A percentile compares a stretch with the other conserved stretches of the same genome.
Conservation (phyloP, 140 eudicot genomes). For the Senecio squalidus region DNA sequence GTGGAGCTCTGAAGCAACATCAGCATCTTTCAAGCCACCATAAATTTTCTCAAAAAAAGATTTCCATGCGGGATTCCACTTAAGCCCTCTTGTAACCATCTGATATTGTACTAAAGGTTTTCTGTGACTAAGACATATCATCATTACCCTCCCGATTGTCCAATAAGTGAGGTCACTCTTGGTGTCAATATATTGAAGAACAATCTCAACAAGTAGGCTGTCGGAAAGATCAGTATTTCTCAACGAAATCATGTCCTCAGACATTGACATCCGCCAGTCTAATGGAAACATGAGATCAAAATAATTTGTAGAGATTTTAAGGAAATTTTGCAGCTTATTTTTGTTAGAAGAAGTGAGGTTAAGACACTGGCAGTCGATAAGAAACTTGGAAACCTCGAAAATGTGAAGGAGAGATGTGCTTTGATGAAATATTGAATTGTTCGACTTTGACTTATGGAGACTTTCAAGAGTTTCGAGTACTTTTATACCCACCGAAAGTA, state of each 20-base stretch:
- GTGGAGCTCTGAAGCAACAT: too few relatives aligned
- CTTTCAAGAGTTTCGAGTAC: slow-evolving; percentile 35
- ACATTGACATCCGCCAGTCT: slow-evolving; percentile 36
- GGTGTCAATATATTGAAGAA: too few relatives aligned
- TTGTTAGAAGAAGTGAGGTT: neutral
- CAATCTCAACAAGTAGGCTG: slow-evolving; percentile 29
- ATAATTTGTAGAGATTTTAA: slow-evolving; percentile 12
- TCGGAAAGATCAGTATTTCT: slow-evolving; percentile 19
- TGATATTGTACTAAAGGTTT: too few relatives aligned
- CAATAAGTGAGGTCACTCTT: too few relatives aligned
- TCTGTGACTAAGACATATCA: too few relatives aligned
- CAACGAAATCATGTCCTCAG: slow-evolving; percentile 24
- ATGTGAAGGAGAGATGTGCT: too few relatives aligned
- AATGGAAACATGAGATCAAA: slow-evolving; percentile 31
- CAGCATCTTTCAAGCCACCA: too few relatives aligned
- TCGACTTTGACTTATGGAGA: slow-evolving; percentile 5
- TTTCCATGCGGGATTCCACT: too few relatives aligned
- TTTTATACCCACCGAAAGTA: too few relatives aligned
- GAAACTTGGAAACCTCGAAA: slow-evolving; percentile 32
- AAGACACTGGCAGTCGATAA: slow-evolving; percentile 5
- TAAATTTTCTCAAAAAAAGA: too few relatives aligned
- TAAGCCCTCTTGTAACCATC: too few relatives aligned
- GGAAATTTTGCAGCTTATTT: neutral
- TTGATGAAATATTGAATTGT: slow-evolving; percentile 14
- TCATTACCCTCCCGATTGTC: too few relatives aligned